phyloP scores from a whole-genome alignment of 2,329 filamentous ascomycete genomes.

The Penicillium palitans region DNA sequence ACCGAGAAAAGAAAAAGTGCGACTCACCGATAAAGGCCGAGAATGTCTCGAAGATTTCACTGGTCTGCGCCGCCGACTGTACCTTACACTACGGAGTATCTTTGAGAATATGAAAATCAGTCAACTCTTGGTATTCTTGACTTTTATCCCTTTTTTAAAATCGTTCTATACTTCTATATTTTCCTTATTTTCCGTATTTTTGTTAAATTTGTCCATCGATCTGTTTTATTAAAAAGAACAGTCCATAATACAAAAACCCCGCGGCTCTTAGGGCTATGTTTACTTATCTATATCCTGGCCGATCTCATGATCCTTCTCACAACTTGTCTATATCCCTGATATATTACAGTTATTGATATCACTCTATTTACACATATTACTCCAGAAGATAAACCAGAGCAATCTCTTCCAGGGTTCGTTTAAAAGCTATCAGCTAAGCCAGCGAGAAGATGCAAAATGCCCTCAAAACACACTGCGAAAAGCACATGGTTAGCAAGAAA shows the following conservation, averaged over 20 bases:
- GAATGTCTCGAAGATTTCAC: slow-evolving; percentile 23
- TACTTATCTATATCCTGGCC: not conserved
- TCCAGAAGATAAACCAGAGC: not conserved
- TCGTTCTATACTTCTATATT: not conserved
- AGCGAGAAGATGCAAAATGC: not conserved
- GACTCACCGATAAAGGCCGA: slow-evolving; percentile 19
- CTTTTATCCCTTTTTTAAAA: not conserved
- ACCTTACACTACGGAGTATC: slow-evolving; percentile 14
- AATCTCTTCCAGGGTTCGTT: not conserved
- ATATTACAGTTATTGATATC: too few species aligned
- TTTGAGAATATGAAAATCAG: slow-evolving; percentile 9
- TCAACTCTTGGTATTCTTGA: not conserved
- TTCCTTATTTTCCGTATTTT: too few species aligned
- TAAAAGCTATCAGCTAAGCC: not conserved
- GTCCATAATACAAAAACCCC: not conserved
- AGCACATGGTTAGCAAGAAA: not conserved
- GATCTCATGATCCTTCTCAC: not conserved
- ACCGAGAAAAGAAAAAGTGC: slow-evolving; percentile 6
- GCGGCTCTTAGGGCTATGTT: not conserved
- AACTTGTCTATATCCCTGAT: not conserved
- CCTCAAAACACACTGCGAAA: not conserved
- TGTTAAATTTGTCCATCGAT: not conserved
- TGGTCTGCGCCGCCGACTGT: slow-evolving; percentile 27
- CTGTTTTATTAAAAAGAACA: too few species aligned
- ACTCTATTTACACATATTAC: not conserved